Evolutionary conservation across 75 land plant genomes (phyloP).

Genomic region (Pinus taeda): DNA sequence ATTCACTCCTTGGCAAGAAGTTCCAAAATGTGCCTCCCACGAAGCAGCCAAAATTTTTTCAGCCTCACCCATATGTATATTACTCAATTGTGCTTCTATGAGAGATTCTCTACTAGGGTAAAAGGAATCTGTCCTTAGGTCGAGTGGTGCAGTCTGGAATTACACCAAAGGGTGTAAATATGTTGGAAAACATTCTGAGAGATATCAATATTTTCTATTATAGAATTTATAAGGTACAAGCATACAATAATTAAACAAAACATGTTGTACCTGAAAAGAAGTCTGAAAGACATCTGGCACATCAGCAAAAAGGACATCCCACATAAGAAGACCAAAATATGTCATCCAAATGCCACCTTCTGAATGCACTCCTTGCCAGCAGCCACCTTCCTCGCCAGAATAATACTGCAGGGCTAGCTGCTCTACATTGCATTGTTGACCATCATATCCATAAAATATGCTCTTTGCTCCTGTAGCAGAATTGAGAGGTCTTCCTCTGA

Average conservation of each 20-base stretch:
- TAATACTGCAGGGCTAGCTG: constrained; percentile 88
- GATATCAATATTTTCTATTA: not conserved
- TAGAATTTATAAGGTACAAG: not conserved
- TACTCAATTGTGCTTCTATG: constrained; percentile 66
- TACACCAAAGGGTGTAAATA: constrained; percentile 5
- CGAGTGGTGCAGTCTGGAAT: constrained; percentile 81
- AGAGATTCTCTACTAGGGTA: constrained; percentile 43
- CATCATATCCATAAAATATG: constrained; percentile 87
- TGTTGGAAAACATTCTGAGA: not conserved
- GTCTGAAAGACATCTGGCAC: constrained; percentile 86
- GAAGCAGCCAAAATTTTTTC: constrained; percentile 59
- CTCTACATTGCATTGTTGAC: constrained; percentile 82
- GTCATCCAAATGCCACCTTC: constrained; percentile 95
- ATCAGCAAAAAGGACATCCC: constrained; percentile 86
- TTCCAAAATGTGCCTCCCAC: constrained; percentile 68
- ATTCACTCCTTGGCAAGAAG: constrained; percentile 70
- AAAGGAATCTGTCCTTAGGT: constrained; percentile 72
- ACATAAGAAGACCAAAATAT: constrained; percentile 89
- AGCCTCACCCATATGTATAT: constrained; percentile 57
- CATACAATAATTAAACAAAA: not conserved
- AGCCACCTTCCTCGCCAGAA: constrained; percentile 76
- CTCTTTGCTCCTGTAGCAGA: constrained; percentile 63
- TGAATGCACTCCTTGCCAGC: constrained; percentile 91
- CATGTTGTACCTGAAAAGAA: constrained; percentile 66
- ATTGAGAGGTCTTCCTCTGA: constrained; percentile 82